A percentile compares a stretch with the other conserved stretches of the same genome.
phyloP scores from a whole-genome alignment of 1,284 basidiomycete genomes.

The Irpex sp. region DNA sequence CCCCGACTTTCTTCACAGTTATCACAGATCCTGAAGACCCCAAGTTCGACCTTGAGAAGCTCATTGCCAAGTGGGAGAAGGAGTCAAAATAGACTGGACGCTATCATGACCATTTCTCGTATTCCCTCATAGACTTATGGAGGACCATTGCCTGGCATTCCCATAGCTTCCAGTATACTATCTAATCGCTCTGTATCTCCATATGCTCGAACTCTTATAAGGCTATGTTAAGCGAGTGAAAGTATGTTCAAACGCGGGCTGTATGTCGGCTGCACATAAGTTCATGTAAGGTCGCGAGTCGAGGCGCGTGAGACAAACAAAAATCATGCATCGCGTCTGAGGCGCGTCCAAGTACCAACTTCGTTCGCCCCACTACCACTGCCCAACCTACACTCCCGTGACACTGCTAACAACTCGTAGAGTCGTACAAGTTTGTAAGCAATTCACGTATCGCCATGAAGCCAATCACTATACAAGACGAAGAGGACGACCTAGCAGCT shows the following conservation, averaged over 20 bases:
- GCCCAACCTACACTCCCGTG: neutral
- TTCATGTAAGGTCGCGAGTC: neutral
- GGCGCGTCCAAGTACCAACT: slow-evolving; percentile 2
- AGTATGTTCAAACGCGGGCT: neutral
- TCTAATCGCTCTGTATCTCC: slow-evolving; percentile 13
- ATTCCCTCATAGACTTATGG: slow-evolving; percentile 11
- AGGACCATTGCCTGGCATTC: slow-evolving; percentile 7
- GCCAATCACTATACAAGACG: slow-evolving; percentile 55
- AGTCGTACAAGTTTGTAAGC: neutral
- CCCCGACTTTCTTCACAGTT: slow-evolving; percentile 42
- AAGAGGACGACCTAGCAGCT: slow-evolving; percentile 78
- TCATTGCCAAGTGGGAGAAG: slow-evolving; percentile 75
- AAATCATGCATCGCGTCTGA: slow-evolving; percentile 5
- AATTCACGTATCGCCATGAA: slow-evolving; percentile 38
- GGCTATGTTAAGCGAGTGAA: neutral
- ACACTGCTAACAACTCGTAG: neutral
- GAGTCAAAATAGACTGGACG: slow-evolving; percentile 39
- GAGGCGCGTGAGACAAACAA: slow-evolving; percentile 11
- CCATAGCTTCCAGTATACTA: slow-evolving; percentile 10
- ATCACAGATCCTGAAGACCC: slow-evolving; percentile 93
- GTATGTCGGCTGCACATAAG: neutral
- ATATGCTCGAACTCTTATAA: neutral
- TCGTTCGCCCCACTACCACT: slow-evolving; percentile 3
- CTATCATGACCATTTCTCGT: slow-evolving; percentile 1
- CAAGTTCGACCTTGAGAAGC: slow-evolving; percentile 94